phyloP scores from a whole-genome alignment of 139 green algal genomes.

The Auxenochlorella protothecoides region DNA sequence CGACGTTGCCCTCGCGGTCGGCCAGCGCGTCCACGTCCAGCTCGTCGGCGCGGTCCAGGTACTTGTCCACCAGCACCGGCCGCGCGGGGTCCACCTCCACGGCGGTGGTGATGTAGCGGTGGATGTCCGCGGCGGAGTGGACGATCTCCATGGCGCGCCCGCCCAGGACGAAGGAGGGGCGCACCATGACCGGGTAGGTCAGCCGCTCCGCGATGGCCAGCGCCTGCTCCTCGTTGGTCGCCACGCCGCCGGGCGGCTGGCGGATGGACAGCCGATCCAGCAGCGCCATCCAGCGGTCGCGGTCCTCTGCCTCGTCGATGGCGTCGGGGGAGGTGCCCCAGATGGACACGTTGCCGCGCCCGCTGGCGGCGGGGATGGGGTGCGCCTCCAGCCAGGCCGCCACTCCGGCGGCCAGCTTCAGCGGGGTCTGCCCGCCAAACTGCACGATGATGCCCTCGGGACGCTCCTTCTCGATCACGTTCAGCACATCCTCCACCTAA shows the following conservation, averaged over 20 bases:
- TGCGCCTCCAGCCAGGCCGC: conserved; percentile 63
- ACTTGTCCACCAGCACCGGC: conserved; percentile 97
- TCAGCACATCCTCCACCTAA: conserved; percentile 85
- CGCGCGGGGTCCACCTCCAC: conserved; percentile 82
- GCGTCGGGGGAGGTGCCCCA: conserved; percentile 91
- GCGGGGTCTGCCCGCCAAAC: conserved; percentile 98
- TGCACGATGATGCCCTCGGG: conserved; percentile 98
- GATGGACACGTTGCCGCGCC: conserved; percentile 76
- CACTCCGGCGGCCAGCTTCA: conserved; percentile 82
- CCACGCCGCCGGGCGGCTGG: conserved; percentile 59
- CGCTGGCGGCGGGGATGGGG: conserved; percentile 57
- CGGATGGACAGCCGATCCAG: conserved; percentile 74
- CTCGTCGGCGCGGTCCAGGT: conserved; percentile 83
- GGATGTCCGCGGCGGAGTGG: conserved; percentile 75
- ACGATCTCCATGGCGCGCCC: conserved; percentile 98
- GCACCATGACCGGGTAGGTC: conserved; percentile 96
- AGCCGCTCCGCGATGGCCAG: conserved; percentile 63
- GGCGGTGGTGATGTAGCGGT: conserved; percentile 52
- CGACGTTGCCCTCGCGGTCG: conserved; percentile 80
- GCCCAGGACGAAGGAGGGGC: conserved; percentile 93
- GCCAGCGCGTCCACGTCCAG: conserved; percentile 94
- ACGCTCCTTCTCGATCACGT: conserved; percentile 90
- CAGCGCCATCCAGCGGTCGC: conserved; percentile 66
- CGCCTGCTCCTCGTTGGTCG: conserved; percentile 59
- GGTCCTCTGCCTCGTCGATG: conserved; percentile 96